A percentile compares a stretch with the other conserved stretches of the same genome.
phyloP scores from a whole-genome alignment of 352 stramenopile genomes.

The Phytophthora podocarpi region DNA sequence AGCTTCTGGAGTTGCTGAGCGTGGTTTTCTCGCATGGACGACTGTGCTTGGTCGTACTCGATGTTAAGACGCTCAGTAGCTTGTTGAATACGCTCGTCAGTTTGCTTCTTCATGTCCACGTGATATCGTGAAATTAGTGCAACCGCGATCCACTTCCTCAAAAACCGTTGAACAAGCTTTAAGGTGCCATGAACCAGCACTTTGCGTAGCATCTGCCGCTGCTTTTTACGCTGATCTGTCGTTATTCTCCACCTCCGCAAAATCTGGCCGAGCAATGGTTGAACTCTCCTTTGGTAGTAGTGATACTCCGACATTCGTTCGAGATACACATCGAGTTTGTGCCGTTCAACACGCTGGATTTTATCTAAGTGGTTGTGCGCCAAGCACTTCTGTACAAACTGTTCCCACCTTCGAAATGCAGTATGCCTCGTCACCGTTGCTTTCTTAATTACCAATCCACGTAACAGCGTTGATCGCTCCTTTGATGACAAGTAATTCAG shows the following conservation, averaged over 20 bases:
- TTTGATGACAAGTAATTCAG: neutral
- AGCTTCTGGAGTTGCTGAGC: constrained; percentile 31
- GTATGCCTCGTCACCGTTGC: neutral
- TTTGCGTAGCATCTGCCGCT: constrained; percentile 15
- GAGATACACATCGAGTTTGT: constrained; percentile 14
- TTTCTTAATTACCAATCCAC: constrained; percentile 13
- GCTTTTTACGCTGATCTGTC: constrained; percentile 5
- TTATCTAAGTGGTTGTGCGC: constrained; percentile 1
- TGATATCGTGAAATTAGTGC: constrained; percentile 9
- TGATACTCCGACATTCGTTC: constrained; percentile 24
- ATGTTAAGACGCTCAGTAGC: constrained; percentile 1
- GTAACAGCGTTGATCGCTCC: constrained; percentile 13
- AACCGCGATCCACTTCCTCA: constrained; percentile 24
- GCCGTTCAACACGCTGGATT: constrained; percentile 5
- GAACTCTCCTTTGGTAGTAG: constrained; percentile 7
- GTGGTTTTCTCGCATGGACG: constrained; percentile 5
- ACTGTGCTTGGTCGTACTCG: constrained; percentile 24
- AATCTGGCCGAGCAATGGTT: constrained; percentile 15
- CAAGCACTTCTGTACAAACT: neutral
- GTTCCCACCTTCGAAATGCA: constrained; percentile 31
- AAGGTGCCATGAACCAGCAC: constrained; percentile 11
- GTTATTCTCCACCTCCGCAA: constrained; percentile 15
- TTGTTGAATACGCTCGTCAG: constrained; percentile 13
- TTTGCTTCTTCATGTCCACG: constrained; percentile 7
- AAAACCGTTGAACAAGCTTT: constrained; percentile 1